Evolutionary conservation across 768 basidiomycete species (phyloP), one percentile per base, ranked within the genome.

Genomic region (Xerocomellus chrysenteron): DNA sequence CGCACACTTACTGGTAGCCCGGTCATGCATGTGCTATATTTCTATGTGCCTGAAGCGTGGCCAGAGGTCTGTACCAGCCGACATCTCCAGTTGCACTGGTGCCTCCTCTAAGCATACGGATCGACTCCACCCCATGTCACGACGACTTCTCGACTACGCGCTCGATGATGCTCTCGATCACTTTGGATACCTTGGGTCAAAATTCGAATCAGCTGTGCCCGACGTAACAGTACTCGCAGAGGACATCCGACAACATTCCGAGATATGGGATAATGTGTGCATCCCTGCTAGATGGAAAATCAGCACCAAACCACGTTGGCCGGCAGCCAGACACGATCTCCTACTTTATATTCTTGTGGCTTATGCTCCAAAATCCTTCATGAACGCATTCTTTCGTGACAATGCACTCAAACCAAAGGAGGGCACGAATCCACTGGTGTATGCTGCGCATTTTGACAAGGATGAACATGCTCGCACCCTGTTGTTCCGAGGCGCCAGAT

Each of bases 11-110:
- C 26, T 16, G 13, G 14, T 55, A 12, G 33, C 28, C 2, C 48
- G n/a, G 14, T 51, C 42, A 5, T 55, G 49, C 49, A 51, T 55
- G 49, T 55, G 48, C 28, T 55, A 55, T 24, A 37, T 55, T 7
- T 55, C 54, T 13, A 39, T 55, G 32, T 52, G 48, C 35, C 48
- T 55, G 17, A 35, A 16, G 17, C 16, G 11, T 19, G 44, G 11
- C 8, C 37, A 28, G 7, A 7, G 10, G 13, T 9, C 41, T 13
- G n/a, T 19, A 19, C 19, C 19, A 12, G 40, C n/a, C 6, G 5
- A 8, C 2, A 5, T 21, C 32, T 32, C 32, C 16, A n/a, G 16
- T 7, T 2, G 16, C 14, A 33, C 30, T 14, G 16, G 39, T 11
- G 28, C 11, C n/a, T 16, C 30, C 40, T 12, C 30, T 6, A 19